Evolutionary conservation across 1,284 basidiomycete genomes (phyloP).

Genomic region (Marasmius sp.): DNA sequence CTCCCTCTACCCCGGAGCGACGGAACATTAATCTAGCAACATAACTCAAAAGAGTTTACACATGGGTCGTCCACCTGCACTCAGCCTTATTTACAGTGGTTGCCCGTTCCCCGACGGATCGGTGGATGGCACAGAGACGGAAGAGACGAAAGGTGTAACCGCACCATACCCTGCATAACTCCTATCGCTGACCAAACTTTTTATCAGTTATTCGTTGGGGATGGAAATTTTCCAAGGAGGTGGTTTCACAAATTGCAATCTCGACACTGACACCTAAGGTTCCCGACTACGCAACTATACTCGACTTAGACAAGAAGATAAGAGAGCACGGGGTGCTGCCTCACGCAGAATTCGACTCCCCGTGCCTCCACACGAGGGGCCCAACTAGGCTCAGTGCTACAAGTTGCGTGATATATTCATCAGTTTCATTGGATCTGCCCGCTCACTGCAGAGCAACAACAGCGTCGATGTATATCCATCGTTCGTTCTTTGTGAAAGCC

Average conservation of each 20-base stretch:
- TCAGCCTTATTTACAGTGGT: conserved; percentile 36
- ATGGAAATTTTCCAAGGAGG: conserved; percentile 5
- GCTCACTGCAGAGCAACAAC: conserved; percentile 17
- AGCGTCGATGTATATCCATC: conserved; percentile 51
- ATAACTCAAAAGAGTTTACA: conserved; percentile 26
- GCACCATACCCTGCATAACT: neutral
- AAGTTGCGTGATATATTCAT: neutral
- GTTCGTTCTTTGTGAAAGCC: conserved; percentile 48
- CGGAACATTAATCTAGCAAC: neutral
- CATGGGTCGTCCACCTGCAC: conserved; percentile 39
- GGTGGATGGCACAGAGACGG: conserved; percentile 24
- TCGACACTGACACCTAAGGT: conserved; percentile 5
- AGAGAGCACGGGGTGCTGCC: conserved; percentile 10
- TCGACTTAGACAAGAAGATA: conserved; percentile 15
- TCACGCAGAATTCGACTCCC: conserved; percentile 2
- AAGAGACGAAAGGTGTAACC: conserved; percentile 19
- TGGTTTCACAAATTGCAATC: conserved; percentile 11
- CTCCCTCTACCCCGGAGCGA: neutral
- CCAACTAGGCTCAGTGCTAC: neutral
- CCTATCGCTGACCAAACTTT: neutral
- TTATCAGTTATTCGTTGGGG: neutral
- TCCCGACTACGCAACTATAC: conserved; percentile 14
- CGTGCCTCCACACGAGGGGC: neutral
- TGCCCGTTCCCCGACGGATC: conserved; percentile 33
- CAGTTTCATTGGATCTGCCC: too few relatives aligned